Conservation (phyloP, 148 eudicot species). For the Talinum fruticosum region DNA sequence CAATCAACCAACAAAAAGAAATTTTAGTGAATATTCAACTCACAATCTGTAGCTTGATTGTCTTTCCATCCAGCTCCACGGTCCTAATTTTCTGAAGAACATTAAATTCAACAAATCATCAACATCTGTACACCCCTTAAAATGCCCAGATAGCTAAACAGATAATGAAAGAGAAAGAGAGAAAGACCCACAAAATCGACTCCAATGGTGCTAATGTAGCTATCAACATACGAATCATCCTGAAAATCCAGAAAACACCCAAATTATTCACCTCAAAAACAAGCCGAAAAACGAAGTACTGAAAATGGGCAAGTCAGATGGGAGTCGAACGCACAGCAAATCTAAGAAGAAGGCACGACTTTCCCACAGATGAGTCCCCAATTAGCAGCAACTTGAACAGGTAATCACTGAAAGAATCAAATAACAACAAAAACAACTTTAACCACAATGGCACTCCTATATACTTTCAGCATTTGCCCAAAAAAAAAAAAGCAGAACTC, state of each 20-base stretch:
- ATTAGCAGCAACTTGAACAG: slow-evolving; percentile 72
- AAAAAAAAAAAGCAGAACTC: background rate
- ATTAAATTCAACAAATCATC: background rate
- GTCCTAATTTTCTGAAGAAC: slow-evolving; percentile 78
- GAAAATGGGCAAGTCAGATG: background rate
- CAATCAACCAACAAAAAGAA: slow-evolving; percentile 37
- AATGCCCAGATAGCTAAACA: slow-evolving; percentile 1
- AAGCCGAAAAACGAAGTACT: background rate
- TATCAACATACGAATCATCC: slow-evolving; percentile 87
- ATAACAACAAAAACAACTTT: background rate
- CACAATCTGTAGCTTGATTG: slow-evolving; percentile 87
- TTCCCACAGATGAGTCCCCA: slow-evolving; percentile 85
- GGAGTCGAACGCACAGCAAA: slow-evolving; percentile 55
- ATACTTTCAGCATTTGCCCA: background rate
- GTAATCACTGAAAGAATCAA: slow-evolving; percentile 49
- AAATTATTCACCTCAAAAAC: background rate
- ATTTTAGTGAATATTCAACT: slow-evolving; percentile 24
- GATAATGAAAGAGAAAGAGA: background rate
- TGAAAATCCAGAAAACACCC: slow-evolving; percentile 22
- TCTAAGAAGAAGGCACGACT: slow-evolving; percentile 79
- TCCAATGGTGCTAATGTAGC: slow-evolving; percentile 89
- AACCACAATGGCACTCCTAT: background rate
- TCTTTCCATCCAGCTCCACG: slow-evolving; percentile 84
- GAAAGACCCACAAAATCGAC: slow-evolving; percentile 74
- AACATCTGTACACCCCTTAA: background rate